Conservation (phyloP, 306 rosid genomes). For the Alnus rubra region DNA sequence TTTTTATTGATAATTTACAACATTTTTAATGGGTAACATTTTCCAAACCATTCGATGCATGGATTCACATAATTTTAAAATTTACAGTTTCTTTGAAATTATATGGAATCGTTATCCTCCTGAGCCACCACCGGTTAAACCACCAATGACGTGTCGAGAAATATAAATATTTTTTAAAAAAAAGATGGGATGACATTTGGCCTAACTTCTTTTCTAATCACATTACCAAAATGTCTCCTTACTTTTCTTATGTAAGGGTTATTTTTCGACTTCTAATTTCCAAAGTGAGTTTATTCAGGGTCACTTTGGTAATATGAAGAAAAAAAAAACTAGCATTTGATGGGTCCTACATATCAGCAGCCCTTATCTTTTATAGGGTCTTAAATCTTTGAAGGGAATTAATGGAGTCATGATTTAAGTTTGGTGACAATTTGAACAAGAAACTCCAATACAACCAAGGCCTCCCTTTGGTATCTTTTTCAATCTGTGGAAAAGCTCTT, state of each 20-base stretch:
- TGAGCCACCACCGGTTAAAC: too few species aligned
- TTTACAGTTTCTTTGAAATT: too few species aligned
- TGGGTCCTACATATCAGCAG: slow-evolving; percentile 4
- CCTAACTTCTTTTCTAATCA: too few species aligned
- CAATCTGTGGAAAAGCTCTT: slow-evolving; percentile 29
- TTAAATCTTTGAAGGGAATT: not conserved
- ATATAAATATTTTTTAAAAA: too few species aligned
- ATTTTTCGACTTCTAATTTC: not conserved
- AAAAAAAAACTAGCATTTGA: not conserved
- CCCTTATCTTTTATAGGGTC: not conserved
- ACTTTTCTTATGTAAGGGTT: not conserved
- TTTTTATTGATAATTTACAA: too few species aligned
- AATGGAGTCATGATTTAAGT: slow-evolving; percentile 14
- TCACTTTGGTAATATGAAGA: too few species aligned
- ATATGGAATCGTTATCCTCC: too few species aligned
- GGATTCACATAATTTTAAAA: too few species aligned
- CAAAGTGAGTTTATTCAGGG: not conserved
- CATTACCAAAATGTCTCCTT: not conserved
- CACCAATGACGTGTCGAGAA: too few species aligned
- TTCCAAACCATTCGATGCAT: too few species aligned
- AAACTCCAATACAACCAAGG: not conserved
- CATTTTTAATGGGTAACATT: too few species aligned
- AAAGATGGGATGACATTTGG: too few species aligned
- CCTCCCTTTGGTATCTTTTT: slow-evolving; percentile 20
- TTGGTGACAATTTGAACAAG: not conserved